Evolutionary conservation across 768 basidiomycete species (phyloP).

Genomic region (Podaxis pistillaris): DNA sequence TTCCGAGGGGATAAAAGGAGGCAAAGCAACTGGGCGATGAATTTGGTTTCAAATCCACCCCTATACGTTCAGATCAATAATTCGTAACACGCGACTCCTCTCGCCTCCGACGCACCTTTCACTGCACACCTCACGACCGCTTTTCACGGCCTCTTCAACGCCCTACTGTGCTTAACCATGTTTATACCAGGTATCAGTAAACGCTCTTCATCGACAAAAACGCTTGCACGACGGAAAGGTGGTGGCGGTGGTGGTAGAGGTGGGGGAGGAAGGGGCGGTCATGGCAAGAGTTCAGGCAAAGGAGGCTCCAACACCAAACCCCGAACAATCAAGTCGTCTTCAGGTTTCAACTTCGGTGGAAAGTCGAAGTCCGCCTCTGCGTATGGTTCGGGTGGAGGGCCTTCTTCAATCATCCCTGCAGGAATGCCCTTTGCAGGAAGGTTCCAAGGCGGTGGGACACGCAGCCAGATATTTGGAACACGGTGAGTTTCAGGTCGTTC

Average conservation of each 20-base stretch:
- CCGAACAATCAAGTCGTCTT: neutral
- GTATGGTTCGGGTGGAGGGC: slow-evolving; percentile 22
- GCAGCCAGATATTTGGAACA: slow-evolving; percentile 40
- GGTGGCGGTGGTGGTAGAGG: slow-evolving; percentile 12
- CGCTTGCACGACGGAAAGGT: slow-evolving; percentile 13
- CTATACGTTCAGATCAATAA: neutral
- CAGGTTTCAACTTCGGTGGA: neutral
- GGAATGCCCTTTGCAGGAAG: slow-evolving; percentile 45
- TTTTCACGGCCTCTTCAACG: neutral
- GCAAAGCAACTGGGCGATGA: neutral
- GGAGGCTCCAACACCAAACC: neutral
- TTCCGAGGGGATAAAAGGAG: no score
- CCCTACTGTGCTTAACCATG: neutral
- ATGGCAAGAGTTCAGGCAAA: neutral
- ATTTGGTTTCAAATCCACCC: neutral
- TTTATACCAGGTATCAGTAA: slow-evolving; percentile 5
- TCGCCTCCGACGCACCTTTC: neutral
- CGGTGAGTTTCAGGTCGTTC: slow-evolving; percentile 28
- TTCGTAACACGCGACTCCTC: neutral
- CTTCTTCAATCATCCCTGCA: slow-evolving; percentile 30
- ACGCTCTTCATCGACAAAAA: neutral
- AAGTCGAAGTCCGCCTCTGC: slow-evolving; percentile 1
- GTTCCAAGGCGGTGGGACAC: slow-evolving; percentile 45
- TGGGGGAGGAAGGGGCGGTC: neutral
- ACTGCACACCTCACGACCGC: neutral